phyloP scores from a whole-genome alignment of 2,329 filamentous ascomycete species.

The Colletotrichum chrysophilum region DNA sequence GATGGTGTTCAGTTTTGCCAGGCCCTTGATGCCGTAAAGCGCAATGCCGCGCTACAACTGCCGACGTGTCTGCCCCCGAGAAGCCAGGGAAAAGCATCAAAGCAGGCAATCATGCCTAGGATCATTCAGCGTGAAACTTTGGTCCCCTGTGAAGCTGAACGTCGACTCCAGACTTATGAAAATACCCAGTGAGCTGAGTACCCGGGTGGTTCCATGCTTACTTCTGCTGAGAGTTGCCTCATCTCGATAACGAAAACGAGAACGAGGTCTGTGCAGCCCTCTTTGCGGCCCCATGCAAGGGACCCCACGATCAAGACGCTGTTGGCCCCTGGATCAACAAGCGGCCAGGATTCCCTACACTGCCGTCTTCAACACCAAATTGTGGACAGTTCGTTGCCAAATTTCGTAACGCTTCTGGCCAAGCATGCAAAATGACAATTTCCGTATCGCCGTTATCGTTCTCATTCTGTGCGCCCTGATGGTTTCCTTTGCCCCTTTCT shows the following conservation, averaged over 20 bases:
- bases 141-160: background rate
- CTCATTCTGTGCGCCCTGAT: background rate
- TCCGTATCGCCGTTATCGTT: background rate
- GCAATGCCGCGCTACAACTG: too few species aligned
- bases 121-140: background rate
- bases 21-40: too few species aligned
- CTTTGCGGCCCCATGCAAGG: background rate
- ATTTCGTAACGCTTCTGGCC: background rate
- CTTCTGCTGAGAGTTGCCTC: background rate
- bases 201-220: background rate
- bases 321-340: background rate
- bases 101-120: background rate
- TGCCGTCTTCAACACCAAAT: background rate
- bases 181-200: background rate
- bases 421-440: background rate
- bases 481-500: background rate
- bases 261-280: background rate
- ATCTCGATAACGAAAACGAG: background rate
- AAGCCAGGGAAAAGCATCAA: too few species aligned
- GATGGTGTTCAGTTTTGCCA: background rate
- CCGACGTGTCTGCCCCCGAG: too few species aligned
- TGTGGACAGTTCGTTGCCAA: background rate
- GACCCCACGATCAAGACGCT: background rate
- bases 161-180: background rate
- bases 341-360: background rate